A percentile compares a stretch with the other conserved stretches of the same genome.
Evolutionary conservation across 73 alveolate species (phyloP).

Genomic region (Paramecium tetraurelia): DNA sequence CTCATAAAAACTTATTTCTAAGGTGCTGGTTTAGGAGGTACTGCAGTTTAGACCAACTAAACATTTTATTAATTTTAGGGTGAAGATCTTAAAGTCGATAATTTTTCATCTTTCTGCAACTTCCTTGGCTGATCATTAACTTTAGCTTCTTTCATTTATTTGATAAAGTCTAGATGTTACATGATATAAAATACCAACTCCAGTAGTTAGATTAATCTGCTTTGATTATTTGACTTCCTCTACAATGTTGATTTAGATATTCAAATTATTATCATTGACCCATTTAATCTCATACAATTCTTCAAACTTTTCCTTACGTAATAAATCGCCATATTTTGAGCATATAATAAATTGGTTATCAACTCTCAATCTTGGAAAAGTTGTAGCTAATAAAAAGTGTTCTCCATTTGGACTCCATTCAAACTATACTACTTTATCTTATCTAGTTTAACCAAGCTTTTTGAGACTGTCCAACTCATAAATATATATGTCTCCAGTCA

Average conservation of each 20-base stretch:
- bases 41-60: background rate
- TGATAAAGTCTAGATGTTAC: background rate
- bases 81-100: background rate
- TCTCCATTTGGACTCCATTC: conserved; percentile 34
- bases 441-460: background rate
- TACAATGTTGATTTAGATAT: background rate
- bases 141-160: background rate
- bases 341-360: background rate
- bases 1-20: background rate
- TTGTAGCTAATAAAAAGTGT: conserved; percentile 29
- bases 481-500: conserved; percentile 22
- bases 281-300: conserved; percentile 22
- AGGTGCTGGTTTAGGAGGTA: background rate
- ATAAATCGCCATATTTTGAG: background rate
- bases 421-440: background rate
- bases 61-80: background rate
- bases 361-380: conserved; percentile 32
- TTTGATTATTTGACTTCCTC: background rate
- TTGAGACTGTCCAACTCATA: background rate
- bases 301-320: background rate
- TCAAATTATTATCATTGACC: background rate
- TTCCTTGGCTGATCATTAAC: conserved; percentile 2
- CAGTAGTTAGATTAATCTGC: background rate
- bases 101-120: background rate
- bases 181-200: background rate